phyloP scores from a whole-genome alignment of 2,329 filamentous ascomycete genomes.

The Pseudocercospora cruenta region DNA sequence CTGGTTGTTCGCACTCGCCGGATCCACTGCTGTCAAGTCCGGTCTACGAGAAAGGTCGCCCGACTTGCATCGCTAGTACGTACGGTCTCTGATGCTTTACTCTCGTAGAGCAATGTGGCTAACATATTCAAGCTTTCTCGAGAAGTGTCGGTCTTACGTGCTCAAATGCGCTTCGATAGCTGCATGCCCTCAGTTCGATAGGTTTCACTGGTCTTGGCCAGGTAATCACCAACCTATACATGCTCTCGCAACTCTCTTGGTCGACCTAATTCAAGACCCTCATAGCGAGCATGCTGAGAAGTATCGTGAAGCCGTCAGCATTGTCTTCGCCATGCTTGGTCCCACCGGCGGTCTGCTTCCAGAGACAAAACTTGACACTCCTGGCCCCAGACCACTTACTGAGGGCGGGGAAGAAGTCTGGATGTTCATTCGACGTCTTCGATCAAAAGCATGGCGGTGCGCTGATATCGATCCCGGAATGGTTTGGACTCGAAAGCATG shows the following conservation, averaged over 20 bases:
- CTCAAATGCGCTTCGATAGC: not conserved
- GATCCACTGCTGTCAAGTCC: not conserved
- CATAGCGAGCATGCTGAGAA: not conserved
- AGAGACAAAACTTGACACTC: not conserved
- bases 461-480: not conserved
- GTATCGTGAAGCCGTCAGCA: not conserved
- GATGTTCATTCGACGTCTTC: not conserved
- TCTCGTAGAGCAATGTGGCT: not conserved
- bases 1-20: not conserved
- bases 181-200: not conserved
- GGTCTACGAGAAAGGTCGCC: not conserved
- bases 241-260: not conserved
- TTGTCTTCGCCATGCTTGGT: not conserved
- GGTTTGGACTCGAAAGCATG: not conserved
- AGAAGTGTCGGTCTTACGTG: not conserved
- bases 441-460: not conserved
- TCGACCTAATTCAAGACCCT: not conserved
- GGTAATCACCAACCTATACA: not conserved
- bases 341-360: not conserved
- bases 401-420: not conserved
- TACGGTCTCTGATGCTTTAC: not conserved
- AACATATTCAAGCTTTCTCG: not conserved
- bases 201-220: not conserved
- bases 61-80: not conserved
- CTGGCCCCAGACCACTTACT: not conserved